Base-by-base conservation (phyloP, 2,329 filamentous ascomycete species). In the Colletotrichum sp. region DNA sequence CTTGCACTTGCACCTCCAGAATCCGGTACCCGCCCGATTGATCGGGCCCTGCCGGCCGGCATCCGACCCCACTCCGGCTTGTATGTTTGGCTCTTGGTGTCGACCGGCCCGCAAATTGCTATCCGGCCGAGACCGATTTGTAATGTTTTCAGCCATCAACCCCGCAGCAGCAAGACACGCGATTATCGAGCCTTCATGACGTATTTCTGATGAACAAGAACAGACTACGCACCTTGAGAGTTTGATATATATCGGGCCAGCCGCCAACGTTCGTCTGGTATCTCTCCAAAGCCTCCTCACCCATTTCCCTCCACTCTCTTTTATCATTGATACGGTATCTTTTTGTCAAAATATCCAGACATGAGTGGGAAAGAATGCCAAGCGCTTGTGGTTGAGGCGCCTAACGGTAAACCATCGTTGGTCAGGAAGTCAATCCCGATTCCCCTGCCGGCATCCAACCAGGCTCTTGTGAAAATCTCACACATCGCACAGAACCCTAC, bases 401-500 rank as follows among this genome's bases (percentile, higher is more conserved):
- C 63, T 14, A 30, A 30, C 16, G 30, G 67, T 3, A 30, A 21
- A 8, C 68, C 71, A 7, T 48, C 21, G 2, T 63, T 78, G 32
- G 65, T 65, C 7, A 71, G 72, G 39, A 59, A 71, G 30, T 32
- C 26, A 13, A 68, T 78, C 52, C 30, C 43, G 5, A 16, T 77
- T 12, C 77, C 77, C 6, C 18, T 26, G 18, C 77, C 75, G 3
- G 65, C 36, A 13, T 43, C 67, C 1, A 52, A 82, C 64, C 78
- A 82, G 32, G 78, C 78, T 3, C 69, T 82, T 16, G 80, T 81
- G 39, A 80, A 79, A 48, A 73, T 81, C 5, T 66, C 66, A 14
- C 48, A 77, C n/a, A 75, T 77, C 7, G 80, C 80, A 4, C 80
- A 82, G 70, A 82, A 82, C 55, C 80, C 80, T 12, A 81, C 80